Evolutionary conservation across 345 rosid genomes (phyloP), one percentile per base, ranked within the genome.

Genomic region (Lepidium africanum): DNA sequence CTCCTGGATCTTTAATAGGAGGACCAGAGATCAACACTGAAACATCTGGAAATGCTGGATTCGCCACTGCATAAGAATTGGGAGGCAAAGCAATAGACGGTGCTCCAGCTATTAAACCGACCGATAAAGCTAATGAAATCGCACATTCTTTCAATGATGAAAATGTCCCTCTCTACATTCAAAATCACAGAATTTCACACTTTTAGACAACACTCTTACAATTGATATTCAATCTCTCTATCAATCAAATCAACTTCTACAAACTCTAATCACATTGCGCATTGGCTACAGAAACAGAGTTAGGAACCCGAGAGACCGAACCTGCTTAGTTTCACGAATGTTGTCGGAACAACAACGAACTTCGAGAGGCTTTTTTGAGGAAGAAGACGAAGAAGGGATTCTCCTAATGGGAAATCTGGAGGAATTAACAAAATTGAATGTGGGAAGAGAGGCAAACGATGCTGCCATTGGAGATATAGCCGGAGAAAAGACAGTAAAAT

Each of bases 1-100:
- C 90, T 43, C 79, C 95, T 0, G 99, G 99, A 46, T 94, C 99
- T 80, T 94, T 94, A 19, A 90, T 91, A 0, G 99, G 97, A 3
- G 99, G 99, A 16, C 97, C 99, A 3, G 99, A 94, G 68, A 94
- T 94, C 47, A 94, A 80, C 63, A 94, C 95, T 1, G 92, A 81
- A 10, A 93, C 69, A 59, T 93, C 90, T 36, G 92, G 79, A 77
- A 90, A 64, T 9, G 84, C 86, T 46, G 89, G 87, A 67, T 39
- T 78, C 1, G 59, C 72, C 45, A 71, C 78, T 2, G 88, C 88
- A 74, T 81, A 81, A 30, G 82, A 85, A 61, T 70, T 67, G 19
- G 80, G 71, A 41, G 83, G 73, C 70, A 56, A 51, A 66, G 71
- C 80, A 61, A 85, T 52, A 9, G 83, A 71, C 27, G 97, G 96